A percentile compares a stretch with the other conserved stretches of the same genome.
phyloP scores from a whole-genome alignment of 2,329 filamentous ascomycete species.

The Penicillium brevicompactum region DNA sequence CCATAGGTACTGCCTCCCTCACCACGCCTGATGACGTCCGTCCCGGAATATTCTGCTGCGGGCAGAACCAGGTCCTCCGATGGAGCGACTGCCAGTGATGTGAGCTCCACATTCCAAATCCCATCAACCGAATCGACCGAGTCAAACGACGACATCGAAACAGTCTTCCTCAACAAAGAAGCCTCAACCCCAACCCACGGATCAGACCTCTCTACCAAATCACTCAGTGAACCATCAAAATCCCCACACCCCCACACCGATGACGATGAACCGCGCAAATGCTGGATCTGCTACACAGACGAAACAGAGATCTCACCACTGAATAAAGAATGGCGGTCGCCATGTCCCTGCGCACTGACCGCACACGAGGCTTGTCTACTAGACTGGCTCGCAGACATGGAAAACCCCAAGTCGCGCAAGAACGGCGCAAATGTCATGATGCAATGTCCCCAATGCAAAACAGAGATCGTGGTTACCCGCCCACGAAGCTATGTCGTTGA shows the following conservation, averaged over 20 bases:
- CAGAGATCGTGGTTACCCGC: slow-evolving; percentile 73
- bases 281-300: slow-evolving; percentile 71
- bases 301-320: slow-evolving; percentile 63
- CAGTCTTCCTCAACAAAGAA: slow-evolving; percentile 33
- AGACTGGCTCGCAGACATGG: slow-evolving; percentile 90
- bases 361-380: slow-evolving; percentile 89
- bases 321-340: slow-evolving; percentile 74
- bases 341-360: slow-evolving; percentile 86
- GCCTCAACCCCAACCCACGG: slow-evolving; percentile 13
- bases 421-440: slow-evolving; percentile 62
- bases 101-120: slow-evolving; percentile 11
- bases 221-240: slow-evolving; percentile 14
- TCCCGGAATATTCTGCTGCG: slow-evolving; percentile 33
- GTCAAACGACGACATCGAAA: slow-evolving; percentile 30
- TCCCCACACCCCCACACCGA: slow-evolving; percentile 13
- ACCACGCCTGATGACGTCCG: slow-evolving; percentile 34
- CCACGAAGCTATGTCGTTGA: slow-evolving; percentile 74
- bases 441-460: slow-evolving; percentile 86
- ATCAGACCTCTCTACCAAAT: slow-evolving; percentile 21
- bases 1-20: not conserved
- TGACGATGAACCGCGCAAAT: slow-evolving; percentile 52
- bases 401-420: slow-evolving; percentile 60
- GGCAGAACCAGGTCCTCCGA: slow-evolving; percentile 32
- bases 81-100: slow-evolving; percentile 22
- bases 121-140: slow-evolving; percentile 14